Base-by-base conservation (phyloP, 2,329 filamentous ascomycete genomes). In the Botrytis fragariae region DNA sequence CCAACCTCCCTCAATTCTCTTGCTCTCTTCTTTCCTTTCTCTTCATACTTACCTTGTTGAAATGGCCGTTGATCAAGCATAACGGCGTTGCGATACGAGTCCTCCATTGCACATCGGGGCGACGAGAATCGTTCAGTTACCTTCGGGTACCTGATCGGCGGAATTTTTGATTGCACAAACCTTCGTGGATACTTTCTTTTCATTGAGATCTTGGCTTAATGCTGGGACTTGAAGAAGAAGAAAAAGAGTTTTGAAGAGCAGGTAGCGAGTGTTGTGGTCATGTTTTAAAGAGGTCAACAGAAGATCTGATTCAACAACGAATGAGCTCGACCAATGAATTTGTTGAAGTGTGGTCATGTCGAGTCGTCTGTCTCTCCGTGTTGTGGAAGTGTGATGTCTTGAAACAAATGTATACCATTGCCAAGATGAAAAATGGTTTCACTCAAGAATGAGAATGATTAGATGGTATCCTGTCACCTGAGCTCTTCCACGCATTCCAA, bases 41-140 rank as follows among this genome's bases (percentile, higher is more conserved):
- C 75, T 74, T 79, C 77, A 83, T 82, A 83, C 81, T 82, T 82
- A 83, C 81, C 81, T 82, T 82, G 74, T 79, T 77, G 73, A 74
- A 74, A 74, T 61, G 18, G 32, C 45, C 69, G 63, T 71, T 70
- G 80, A 75, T 82, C 81, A 82, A 74, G 78, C 77, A 79, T 79
- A 74, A 71, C 37, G 69, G 59, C 72, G 45, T 57, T 72, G 77
- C 78, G 72, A 73, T 78, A 80, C 78, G 82, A 85, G 83, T 83
- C 85, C 86, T 87, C 84, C 86, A 87, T 87, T 87, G 86, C 86
- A 87, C 86, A 87, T 78, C 85, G 85, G 83, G 85, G 86, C 79
- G 85, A 83, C 84, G 82, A 84, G 79, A 79, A 76, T 77, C 72
- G 79, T 81, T 77, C 74, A 79, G 75, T 79, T 77, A 79, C 76